These are phyloP conservation scores for Rhizophagus sp. DNA, from an alignment of 192 early-diverging fungal genomes.

Conservation along the genomic window DNA sequence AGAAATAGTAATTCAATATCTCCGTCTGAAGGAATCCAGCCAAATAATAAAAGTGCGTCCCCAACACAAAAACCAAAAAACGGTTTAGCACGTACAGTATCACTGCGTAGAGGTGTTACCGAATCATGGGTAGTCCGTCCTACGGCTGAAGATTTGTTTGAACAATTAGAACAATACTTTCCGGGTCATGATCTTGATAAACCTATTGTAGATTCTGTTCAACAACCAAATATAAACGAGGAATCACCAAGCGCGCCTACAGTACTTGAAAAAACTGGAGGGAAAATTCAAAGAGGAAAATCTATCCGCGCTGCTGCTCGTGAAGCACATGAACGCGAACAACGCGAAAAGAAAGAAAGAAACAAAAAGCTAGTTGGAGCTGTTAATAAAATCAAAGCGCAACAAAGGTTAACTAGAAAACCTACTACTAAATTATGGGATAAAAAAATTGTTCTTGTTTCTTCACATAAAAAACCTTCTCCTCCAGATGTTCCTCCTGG, in stretches of 20 bases:
- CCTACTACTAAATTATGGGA: slow-evolving; percentile 57
- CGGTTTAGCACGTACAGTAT: slow-evolving; percentile 14
- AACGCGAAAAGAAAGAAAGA: not conserved
- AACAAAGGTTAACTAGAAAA: slow-evolving; percentile 41
- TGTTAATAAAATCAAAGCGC: slow-evolving; percentile 38
- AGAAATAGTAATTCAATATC: not conserved
- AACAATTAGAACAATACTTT: slow-evolving; percentile 72
- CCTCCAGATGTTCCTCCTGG: not conserved
- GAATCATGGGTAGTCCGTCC: slow-evolving; percentile 63
- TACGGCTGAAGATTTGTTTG: slow-evolving; percentile 63
- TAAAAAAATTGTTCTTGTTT: slow-evolving; percentile 34
- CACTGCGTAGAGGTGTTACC: slow-evolving; percentile 23
- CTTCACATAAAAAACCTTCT: slow-evolving; percentile 2
- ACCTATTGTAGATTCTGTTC: slow-evolving; percentile 55
- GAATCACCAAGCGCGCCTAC: slow-evolving; percentile 31
- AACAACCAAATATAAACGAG: not conserved
- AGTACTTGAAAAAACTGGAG: slow-evolving; percentile 29
- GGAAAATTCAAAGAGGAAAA: slow-evolving; percentile 40
- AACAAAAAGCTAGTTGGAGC: slow-evolving; percentile 30
- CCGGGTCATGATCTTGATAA: slow-evolving; percentile 75
- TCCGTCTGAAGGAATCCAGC: not conserved
- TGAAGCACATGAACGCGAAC: slow-evolving; percentile 50
- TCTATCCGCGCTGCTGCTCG: slow-evolving; percentile 54
- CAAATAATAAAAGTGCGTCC: not conserved
- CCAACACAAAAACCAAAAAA: not conserved